These are phyloP conservation scores for Clarireedia homoeocarpa DNA, from an alignment of 2,329 filamentous ascomycete genomes.

Conservation along the genomic window DNA sequence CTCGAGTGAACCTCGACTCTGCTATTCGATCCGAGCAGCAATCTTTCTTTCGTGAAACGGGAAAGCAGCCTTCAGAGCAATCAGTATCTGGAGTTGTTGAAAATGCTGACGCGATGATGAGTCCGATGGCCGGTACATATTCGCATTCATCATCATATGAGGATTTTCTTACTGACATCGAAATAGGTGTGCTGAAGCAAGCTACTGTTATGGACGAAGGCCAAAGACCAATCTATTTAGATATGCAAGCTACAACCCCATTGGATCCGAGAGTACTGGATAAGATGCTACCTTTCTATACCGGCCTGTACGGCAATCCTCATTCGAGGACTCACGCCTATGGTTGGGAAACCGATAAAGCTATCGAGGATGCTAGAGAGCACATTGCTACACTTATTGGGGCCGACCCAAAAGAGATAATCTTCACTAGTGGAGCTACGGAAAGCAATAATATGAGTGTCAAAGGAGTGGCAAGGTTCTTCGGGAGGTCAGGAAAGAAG, in stretches of 20 bases:
- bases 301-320: slow-evolving; percentile 90
- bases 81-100: slow-evolving; percentile 21
- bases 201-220: slow-evolving; percentile 91
- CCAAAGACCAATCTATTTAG: slow-evolving; percentile 88
- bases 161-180: slow-evolving; percentile 14
- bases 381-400: slow-evolving; percentile 84
- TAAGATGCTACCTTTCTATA: slow-evolving; percentile 92
- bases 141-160: slow-evolving; percentile 9
- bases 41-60: slow-evolving; percentile 55
- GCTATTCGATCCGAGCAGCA: slow-evolving; percentile 82
- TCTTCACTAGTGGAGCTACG: slow-evolving; percentile 95
- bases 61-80: slow-evolving; percentile 25
- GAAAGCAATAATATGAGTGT: slow-evolving; percentile 99
- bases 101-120: slow-evolving; percentile 56
- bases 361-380: slow-evolving; percentile 76
- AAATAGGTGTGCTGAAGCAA: slow-evolving; percentile 70
- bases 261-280: slow-evolving; percentile 91
- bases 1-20: slow-evolving; percentile 74
- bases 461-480: slow-evolving; percentile 95
- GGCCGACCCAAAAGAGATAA: slow-evolving; percentile 94
- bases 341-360: slow-evolving; percentile 96
- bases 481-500: slow-evolving; percentile 89
- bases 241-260: slow-evolving; percentile 96
- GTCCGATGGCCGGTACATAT: slow-evolving; percentile 60
- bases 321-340: slow-evolving; percentile 97